Evolutionary conservation across 768 basidiomycete species (phyloP), one percentile per base, ranked within the genome.

Genomic region (Russula sp.): DNA sequence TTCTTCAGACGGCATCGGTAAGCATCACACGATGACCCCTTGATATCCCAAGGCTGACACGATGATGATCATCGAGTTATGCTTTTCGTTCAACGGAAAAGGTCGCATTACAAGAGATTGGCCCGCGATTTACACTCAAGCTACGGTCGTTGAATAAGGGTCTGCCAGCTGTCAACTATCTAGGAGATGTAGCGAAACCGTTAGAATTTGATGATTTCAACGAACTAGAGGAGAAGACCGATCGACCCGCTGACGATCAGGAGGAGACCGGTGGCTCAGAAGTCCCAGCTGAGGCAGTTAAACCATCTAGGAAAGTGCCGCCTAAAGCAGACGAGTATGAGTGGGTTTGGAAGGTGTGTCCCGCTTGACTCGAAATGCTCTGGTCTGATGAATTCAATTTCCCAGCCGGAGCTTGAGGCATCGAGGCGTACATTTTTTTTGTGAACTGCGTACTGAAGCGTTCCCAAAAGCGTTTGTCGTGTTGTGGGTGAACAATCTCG

Each of bases 1-100:
- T 99, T 99, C 79, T 96, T 99, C 79, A 80, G 97, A 67, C 81
- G 97, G 63, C 97, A 98, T 79, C 84, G 97, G 87, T 96, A 64
- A 58, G 84, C 50, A 44, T 10, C 30, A 11, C 11, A 46, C 38
- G 26, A 50, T 48, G 38, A 24, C 51, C 24, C 65, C 65, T 67
- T 63, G 10, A 51, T 65, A 8, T 59, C 65, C 34, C 30, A 44
- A 38, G 8, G 57, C 52, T 72, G 26, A 74, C 30, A 52, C 30
- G 16, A 63, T 40, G 16, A 7, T 56, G 5, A 18, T 32, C 30
- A 54, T 66, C 38, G 66, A 95, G 92, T 71, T 96, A 94, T 75
- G 94, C 93, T 46, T 98, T 95, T 76, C 86, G 90, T 55, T 94
- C 92, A 1, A 80, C 89, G 3, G 94, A 95, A 68, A 94, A 90